Conservation (phyloP, 441 rosid species). For the Jatropha podagrica region DNA sequence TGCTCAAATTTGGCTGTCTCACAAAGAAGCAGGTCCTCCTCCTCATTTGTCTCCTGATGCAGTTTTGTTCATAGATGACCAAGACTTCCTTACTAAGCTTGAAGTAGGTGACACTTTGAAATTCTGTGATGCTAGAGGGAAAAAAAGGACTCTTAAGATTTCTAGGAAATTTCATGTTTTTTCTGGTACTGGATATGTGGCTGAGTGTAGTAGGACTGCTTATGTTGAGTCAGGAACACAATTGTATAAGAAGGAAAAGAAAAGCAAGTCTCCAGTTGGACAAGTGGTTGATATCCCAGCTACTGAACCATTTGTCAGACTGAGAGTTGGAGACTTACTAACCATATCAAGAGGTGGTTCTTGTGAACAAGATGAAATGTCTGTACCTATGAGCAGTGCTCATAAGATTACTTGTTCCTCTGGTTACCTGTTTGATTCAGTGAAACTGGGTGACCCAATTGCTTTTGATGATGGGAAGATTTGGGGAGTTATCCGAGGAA, state of each 20-base stretch:
- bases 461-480: slow-evolving; percentile 77
- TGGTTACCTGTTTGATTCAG: slow-evolving; percentile 62
- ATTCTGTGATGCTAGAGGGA: slow-evolving; percentile 60
- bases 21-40: slow-evolving; percentile 48
- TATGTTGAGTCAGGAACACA: slow-evolving; percentile 59
- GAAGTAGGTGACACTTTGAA: slow-evolving; percentile 50
- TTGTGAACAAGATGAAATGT: slow-evolving; percentile 24
- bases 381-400: slow-evolving; percentile 34
- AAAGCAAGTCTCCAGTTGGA: slow-evolving; percentile 40
- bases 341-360: slow-evolving; percentile 46
- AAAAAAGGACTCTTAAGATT: slow-evolving; percentile 48
- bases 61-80: slow-evolving; percentile 42
- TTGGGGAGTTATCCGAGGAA: slow-evolving; percentile 63
- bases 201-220: slow-evolving; percentile 54
- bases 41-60: slow-evolving; percentile 54
- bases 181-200: slow-evolving; percentile 53
- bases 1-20: slow-evolving; percentile 62
- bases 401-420: slow-evolving; percentile 57
- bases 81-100: slow-evolving; percentile 42
- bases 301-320: slow-evolving; percentile 46
- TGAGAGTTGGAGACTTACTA: slow-evolving; percentile 64
- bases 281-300: slow-evolving; percentile 58
- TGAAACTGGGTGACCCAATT: slow-evolving; percentile 61
- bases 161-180: slow-evolving; percentile 46
- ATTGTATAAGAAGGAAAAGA: slow-evolving; percentile 44